Conservation (phyloP, 192 early-diverging fungal genomes). For the Paraglomus occultum region DNA sequence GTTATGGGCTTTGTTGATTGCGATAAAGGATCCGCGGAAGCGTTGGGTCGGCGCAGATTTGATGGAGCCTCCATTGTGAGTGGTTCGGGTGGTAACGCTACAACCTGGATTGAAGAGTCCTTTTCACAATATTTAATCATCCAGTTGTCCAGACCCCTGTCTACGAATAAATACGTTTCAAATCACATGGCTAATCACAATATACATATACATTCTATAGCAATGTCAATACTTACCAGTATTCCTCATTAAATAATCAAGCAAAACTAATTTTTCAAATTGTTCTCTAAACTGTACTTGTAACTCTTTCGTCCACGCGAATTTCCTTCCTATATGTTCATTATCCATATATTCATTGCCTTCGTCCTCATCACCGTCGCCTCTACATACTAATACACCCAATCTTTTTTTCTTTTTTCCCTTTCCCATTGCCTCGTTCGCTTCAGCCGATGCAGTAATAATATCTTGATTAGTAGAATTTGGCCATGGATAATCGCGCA, state of each 20-base stretch:
- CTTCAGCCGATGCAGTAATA: not conserved
- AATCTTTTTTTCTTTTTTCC: slow-evolving; percentile 10
- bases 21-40: not conserved
- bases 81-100: not conserved
- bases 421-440: slow-evolving; percentile 13
- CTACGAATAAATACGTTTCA: slow-evolving; percentile 27
- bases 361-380: not conserved
- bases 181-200: not conserved
- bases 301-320: slow-evolving; percentile 48
- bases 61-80: not conserved
- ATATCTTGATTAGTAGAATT: slow-evolving; percentile 5
- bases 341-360: slow-evolving; percentile 20
- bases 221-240: slow-evolving; percentile 63
- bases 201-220: too few relatives aligned
- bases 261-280: slow-evolving; percentile 79
- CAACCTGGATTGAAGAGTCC: slow-evolving; percentile 31
- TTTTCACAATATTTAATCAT: slow-evolving; percentile 73
- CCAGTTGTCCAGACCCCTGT: slow-evolving; percentile 78
- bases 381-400: slow-evolving; percentile 3
- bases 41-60: not conserved
- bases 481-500: slow-evolving; percentile 62
- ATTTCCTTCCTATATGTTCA: slow-evolving; percentile 28
- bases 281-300: slow-evolving; percentile 56
- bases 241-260: slow-evolving; percentile 91
- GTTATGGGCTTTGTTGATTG: too few relatives aligned